Conservation (phyloP, 2,329 filamentous ascomycete genomes). For the Microsporum canis region DNA sequence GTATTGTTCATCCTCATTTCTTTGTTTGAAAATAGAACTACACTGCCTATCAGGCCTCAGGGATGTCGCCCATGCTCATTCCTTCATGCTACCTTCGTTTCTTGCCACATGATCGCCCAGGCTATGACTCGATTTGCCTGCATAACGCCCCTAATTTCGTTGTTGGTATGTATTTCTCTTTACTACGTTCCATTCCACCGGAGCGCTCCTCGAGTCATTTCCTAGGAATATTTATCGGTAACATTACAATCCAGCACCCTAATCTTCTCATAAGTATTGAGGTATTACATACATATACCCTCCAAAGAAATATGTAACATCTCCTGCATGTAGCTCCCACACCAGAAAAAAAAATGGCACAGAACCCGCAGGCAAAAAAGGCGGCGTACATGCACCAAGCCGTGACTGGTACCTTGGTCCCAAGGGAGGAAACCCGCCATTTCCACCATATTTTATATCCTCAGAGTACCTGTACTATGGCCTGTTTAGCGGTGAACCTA, state of each 20-base stretch:
- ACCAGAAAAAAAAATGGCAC: background rate
- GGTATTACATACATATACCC: background rate
- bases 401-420: background rate
- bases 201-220: background rate
- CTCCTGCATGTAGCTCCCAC: background rate
- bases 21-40: background rate
- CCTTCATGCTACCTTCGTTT: background rate
- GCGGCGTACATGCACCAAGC: background rate
- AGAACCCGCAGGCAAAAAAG: background rate
- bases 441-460: slow-evolving; percentile 1
- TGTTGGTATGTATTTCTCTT: background rate
- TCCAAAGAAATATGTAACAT: background rate
- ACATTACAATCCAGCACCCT: background rate
- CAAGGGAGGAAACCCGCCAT: background rate
- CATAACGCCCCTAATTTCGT: background rate
- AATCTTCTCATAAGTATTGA: background rate
- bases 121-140: background rate
- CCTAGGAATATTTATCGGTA: background rate
- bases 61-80: slow-evolving; percentile 2
- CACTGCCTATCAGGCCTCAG: background rate
- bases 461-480: background rate
- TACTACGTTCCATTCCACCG: background rate
- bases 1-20: background rate
- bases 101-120: background rate
- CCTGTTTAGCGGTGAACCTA: background rate